phyloP scores from a whole-genome alignment of 1,139 yeast species.

The Suhomyces yuchorum region DNA sequence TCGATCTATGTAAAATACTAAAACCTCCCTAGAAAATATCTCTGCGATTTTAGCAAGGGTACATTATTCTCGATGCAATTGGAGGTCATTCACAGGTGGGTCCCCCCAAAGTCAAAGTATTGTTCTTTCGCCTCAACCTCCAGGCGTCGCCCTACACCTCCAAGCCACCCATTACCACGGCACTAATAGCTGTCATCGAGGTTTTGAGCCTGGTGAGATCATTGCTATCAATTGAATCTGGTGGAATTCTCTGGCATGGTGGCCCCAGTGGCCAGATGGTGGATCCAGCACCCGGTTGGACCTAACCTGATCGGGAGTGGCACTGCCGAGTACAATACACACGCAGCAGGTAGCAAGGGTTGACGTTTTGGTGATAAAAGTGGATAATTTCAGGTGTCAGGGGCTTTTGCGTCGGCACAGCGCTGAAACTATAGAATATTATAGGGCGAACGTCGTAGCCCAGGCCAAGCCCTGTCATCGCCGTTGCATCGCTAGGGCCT shows the following conservation, averaged over 20 bases:
- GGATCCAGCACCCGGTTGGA: background rate
- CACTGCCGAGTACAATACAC: background rate
- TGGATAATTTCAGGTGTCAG: background rate
- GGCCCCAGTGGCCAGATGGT: too few relatives aligned
- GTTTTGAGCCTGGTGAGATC: background rate
- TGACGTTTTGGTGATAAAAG: background rate
- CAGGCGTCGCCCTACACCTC: slow-evolving; percentile 1
- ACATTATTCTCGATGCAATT: background rate
- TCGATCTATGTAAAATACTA: background rate
- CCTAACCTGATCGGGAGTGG: background rate
- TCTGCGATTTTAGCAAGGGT: background rate
- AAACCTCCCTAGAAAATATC: background rate
- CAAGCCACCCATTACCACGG: background rate
- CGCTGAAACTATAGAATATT: background rate
- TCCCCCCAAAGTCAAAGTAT: background rate
- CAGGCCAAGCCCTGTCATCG: background rate
- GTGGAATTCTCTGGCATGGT: background rate
- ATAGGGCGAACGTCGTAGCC: background rate
- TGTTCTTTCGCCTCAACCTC: slow-evolving; percentile 1
- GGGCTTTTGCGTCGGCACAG: background rate
- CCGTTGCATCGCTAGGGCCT: background rate
- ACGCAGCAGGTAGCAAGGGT: background rate
- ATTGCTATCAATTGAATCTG: background rate
- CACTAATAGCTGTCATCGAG: slow-evolving; percentile 2
- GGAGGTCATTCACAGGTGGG: background rate